Evolutionary conservation across 176 grass and related monocot genomes (phyloP), one percentile per base, ranked within the genome.

Genomic region (Hyparrhenia diplandra): DNA sequence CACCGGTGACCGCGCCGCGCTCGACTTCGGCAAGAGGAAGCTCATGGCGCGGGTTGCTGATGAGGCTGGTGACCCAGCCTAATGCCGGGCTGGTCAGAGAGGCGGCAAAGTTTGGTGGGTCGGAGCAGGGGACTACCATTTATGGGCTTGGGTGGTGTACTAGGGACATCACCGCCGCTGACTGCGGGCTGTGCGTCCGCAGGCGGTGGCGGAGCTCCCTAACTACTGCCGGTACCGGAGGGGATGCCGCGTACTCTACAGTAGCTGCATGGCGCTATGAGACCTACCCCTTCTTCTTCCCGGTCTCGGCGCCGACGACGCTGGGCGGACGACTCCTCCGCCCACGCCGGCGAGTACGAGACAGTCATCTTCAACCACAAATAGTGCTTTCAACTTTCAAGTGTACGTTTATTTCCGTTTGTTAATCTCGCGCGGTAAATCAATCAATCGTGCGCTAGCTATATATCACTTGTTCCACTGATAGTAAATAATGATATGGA

Each of bases 201-300:
- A 90, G 55, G 89, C 94, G 2, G 87, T 88, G 25, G 89, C 90
- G 10, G 82, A 89, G 78, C 20, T 97, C 25, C 87, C 89, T 0
- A 54, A 75, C 70, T 93, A 93, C 79, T 97, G 94, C 84, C 73
- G 64, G 0, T 85, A 78, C 69, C 63, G 94, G 0, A 84, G 85
- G 0, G 94, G 94, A 0, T 97, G 94, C 83, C 86, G 77, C 42
- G 94, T 97, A 32, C 73, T 94, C 64, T 94, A 94, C 60, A 91
- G 78, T 58, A 97, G 91, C 64, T 97, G 94, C 54, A 93, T 89
- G 65, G 89, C 88, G 94, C 5, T 97, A 97, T 32, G 94, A 97
- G 84, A 86, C 82, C 0, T 97, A 91, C 45, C 89, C 94, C 0
- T 97, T 97, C 87, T 97, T 87, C 75, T 94, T 97, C 78, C 89